phyloP scores from a whole-genome alignment of 805 yeast species.

The Kurtzmaniella cleridarum region DNA sequence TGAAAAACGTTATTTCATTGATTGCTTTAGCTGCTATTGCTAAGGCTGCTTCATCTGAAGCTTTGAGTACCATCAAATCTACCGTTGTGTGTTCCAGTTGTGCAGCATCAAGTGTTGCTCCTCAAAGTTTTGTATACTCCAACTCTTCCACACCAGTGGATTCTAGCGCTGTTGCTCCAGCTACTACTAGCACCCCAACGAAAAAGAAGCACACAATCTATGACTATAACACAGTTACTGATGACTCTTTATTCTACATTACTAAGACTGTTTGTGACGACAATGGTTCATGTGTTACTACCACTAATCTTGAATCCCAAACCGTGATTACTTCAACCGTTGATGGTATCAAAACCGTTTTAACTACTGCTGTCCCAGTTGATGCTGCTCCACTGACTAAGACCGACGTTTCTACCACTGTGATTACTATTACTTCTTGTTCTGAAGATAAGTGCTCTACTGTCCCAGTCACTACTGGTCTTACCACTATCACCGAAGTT shows the following conservation, averaged over 20 bases:
- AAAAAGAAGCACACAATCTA: slow-evolving; percentile 11
- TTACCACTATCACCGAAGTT: slow-evolving; percentile 11
- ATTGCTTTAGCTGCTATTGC: slow-evolving; percentile 12
- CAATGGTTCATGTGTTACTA: slow-evolving; percentile 24
- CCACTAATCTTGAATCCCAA: slow-evolving; percentile 25
- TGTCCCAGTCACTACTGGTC: slow-evolving; percentile 29
- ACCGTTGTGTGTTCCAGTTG: slow-evolving; percentile 15
- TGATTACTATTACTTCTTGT: slow-evolving; percentile 36
- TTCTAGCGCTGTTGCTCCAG: slow-evolving; percentile 1
- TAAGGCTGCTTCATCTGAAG: slow-evolving; percentile 14
- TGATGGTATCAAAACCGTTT: slow-evolving; percentile 35
- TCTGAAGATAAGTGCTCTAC: slow-evolving; percentile 23
- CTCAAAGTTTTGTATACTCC: slow-evolving; percentile 16
- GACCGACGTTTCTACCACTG: slow-evolving; percentile 18
- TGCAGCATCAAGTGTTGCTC: slow-evolving; percentile 11
- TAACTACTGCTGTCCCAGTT: slow-evolving; percentile 28
- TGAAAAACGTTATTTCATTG: slow-evolving; percentile 4
- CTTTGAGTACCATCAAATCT: slow-evolving; percentile 15
- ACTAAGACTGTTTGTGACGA: slow-evolving; percentile 29
- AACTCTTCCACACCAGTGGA: slow-evolving; percentile 10
- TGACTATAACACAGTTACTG: slow-evolving; percentile 21
- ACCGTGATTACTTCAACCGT: slow-evolving; percentile 33
- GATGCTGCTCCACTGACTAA: slow-evolving; percentile 10
- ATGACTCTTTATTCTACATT: slow-evolving; percentile 10
- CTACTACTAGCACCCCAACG: slow-evolving; percentile 2